Evolutionary conservation across 495 filamentous ascomycete species (phyloP).

Genomic region (Apodospora peruviana): DNA sequence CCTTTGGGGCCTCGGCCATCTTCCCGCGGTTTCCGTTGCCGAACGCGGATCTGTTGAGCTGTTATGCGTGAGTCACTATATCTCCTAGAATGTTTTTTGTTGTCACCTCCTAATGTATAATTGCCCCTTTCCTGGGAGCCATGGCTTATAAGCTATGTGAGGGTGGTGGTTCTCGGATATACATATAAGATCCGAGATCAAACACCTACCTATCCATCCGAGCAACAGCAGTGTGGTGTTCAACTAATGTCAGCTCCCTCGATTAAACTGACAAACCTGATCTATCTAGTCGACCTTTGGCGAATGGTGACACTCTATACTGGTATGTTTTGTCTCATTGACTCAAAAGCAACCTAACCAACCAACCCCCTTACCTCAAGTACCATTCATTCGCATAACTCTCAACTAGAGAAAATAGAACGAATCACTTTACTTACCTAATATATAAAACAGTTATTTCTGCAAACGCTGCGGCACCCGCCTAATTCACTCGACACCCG

Average conservation of each 20-base stretch:
- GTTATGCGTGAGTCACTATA: conserved; percentile 43
- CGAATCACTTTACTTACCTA: neutral
- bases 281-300: conserved; percentile 27
- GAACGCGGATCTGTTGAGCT: conserved; percentile 32
- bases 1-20: conserved; percentile 63
- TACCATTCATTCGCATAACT: too few relatives aligned
- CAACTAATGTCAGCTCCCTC: too few relatives aligned
- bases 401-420: neutral
- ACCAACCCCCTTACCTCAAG: too few relatives aligned
- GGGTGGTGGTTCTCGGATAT: too few relatives aligned
- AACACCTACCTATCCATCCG: too few relatives aligned
- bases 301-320: conserved; percentile 42
- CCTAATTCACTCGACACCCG: conserved; percentile 49
- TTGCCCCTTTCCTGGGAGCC: too few relatives aligned
- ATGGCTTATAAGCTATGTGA: too few relatives aligned
- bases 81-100: too few relatives aligned
- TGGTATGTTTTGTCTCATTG: conserved; percentile 37
- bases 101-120: neutral
- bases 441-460: conserved; percentile 35
- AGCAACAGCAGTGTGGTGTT: too few relatives aligned
- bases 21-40: conserved; percentile 57
- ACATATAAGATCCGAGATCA: too few relatives aligned
- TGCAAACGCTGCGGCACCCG: conserved; percentile 56
- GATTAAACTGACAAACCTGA: neutral
- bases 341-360: too few relatives aligned